Evolutionary conservation across 2,329 filamentous ascomycete species (phyloP).

Genomic region (Davidsoniella virescens): DNA sequence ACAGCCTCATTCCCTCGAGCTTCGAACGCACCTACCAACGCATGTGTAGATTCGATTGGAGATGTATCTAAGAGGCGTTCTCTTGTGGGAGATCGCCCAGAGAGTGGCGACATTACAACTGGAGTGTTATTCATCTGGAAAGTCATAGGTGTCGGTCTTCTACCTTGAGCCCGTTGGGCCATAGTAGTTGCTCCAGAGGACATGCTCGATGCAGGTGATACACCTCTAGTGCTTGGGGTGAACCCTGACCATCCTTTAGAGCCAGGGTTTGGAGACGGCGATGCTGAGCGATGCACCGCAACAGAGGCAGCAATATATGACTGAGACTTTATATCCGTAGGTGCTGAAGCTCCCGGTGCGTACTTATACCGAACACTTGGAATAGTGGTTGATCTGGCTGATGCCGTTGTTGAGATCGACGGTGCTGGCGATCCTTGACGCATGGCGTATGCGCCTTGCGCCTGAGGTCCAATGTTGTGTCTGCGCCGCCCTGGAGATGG

Average conservation of each 20-base stretch:
- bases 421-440: background rate
- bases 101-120: background rate
- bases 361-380: slow-evolving; percentile 3
- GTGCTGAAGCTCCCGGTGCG: background rate
- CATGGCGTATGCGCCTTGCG: background rate
- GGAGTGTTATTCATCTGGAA: background rate
- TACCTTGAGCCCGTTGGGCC: slow-evolving; percentile 14
- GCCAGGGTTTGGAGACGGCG: background rate
- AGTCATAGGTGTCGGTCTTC: slow-evolving; percentile 19
- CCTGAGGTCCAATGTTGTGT: background rate
- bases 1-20: slow-evolving; percentile 18
- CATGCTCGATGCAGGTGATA: slow-evolving; percentile 15
- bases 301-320: slow-evolving; percentile 36
- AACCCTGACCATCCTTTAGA: background rate
- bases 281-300: slow-evolving; percentile 22
- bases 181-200: slow-evolving; percentile 9
- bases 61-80: slow-evolving; percentile 30
- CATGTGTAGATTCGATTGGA: slow-evolving; percentile 44
- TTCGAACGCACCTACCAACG: slow-evolving; percentile 56
- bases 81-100: background rate
- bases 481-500: no score
- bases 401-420: slow-evolving; percentile 1
- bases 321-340: slow-evolving; percentile 1
- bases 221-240: background rate
- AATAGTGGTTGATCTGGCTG: background rate